A percentile compares a stretch with the other conserved stretches of the same genome.
Conservation (phyloP, 306 rosid species). For the Begonia fuchsioides region DNA sequence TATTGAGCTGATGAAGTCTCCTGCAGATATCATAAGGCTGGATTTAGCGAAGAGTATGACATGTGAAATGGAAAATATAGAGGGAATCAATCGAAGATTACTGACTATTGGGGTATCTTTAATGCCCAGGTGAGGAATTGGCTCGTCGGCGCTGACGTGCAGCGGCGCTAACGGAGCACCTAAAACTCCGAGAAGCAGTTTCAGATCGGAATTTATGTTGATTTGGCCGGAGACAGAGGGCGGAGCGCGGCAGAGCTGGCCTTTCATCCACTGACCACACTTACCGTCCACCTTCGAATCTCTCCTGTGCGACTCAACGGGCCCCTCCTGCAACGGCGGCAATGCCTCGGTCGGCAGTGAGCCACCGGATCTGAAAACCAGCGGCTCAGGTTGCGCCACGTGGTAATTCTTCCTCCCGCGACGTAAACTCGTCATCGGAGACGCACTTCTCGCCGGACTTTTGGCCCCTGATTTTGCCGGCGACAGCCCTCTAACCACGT, state of each 20-base stretch:
- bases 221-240: conserved; percentile 20
- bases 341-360: conserved; percentile 71
- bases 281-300: conserved; percentile 61
- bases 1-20: conserved; percentile 96
- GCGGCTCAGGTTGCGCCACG: conserved; percentile 40
- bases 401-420: conserved; percentile 60
- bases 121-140: conserved; percentile 73
- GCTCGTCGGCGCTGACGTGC: conserved; percentile 66
- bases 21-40: conserved; percentile 21
- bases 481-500: conserved; percentile 50
- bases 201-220: conserved; percentile 59
- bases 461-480: conserved; percentile 51
- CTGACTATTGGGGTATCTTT: conserved; percentile 77
- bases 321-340: conserved; percentile 94
- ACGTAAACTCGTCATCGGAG: conserved; percentile 47
- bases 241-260: conserved; percentile 61
- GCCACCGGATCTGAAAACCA: conserved; percentile 77
- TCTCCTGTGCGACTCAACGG: conserved; percentile 55
- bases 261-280: conserved; percentile 93
- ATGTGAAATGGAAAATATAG: no score
- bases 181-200: conserved; percentile 70
- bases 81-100: no score
- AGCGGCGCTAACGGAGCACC: conserved; percentile 88
- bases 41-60: no score
- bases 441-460: conserved; percentile 34